phyloP scores from a whole-genome alignment of 441 rosid genomes.

The Populus trichocarpa region DNA sequence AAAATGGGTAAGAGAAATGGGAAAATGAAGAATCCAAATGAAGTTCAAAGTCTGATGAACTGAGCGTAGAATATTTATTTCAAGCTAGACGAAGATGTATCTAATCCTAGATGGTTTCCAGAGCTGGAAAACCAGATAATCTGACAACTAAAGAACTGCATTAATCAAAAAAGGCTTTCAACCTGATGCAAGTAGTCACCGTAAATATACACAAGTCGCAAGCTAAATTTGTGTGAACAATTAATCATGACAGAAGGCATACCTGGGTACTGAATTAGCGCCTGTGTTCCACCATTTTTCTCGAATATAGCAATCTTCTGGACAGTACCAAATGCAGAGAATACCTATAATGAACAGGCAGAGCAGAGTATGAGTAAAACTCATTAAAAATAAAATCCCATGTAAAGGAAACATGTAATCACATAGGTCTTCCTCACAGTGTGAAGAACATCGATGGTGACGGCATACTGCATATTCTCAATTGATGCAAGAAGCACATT shows the following conservation, averaged over 20 bases:
- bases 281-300: slow-evolving; percentile 97
- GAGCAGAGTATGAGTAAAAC: slow-evolving; percentile 4
- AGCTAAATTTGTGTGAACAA: slow-evolving; percentile 13
- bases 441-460: slow-evolving; percentile 88
- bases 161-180: not conserved
- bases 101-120: not conserved
- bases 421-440: slow-evolving; percentile 45
- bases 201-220: not conserved
- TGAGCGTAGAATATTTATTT: not conserved
- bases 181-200: not conserved
- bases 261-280: slow-evolving; percentile 92
- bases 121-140: not conserved
- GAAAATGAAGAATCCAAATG: not conserved
- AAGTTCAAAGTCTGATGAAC: not conserved
- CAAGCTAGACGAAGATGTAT: not conserved
- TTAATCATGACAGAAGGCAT: slow-evolving; percentile 20
- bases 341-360: slow-evolving; percentile 47
- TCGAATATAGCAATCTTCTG: slow-evolving; percentile 97
- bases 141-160: not conserved
- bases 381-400: slow-evolving; percentile 4
- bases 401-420: slow-evolving; percentile 5
- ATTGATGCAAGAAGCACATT: slow-evolving; percentile 94
- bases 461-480: slow-evolving; percentile 99
- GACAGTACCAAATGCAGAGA: slow-evolving; percentile 88
- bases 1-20: not conserved